Evolutionary conservation across 352 stramenopile species (phyloP).

Genomic region (Aphanomyces stellatus): DNA sequence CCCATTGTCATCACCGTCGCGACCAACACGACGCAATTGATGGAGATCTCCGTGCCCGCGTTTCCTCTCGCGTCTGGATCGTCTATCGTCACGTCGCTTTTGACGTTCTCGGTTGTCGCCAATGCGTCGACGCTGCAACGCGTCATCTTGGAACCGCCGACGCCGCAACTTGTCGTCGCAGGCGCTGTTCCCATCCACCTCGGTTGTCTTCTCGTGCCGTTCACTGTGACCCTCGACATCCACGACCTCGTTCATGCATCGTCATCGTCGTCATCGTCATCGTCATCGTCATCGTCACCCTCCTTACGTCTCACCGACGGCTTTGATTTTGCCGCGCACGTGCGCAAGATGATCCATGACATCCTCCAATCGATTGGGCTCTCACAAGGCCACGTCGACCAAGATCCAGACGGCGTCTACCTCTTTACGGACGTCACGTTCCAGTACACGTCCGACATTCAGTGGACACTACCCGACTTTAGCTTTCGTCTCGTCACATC

Average conservation of each 20-base stretch:
- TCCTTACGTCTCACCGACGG: not conserved
- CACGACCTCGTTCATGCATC: constrained; percentile 24
- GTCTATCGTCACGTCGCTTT: constrained; percentile 37
- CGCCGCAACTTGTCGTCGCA: constrained; percentile 32
- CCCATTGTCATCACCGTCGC: constrained; percentile 42
- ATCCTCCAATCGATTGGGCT: constrained; percentile 70
- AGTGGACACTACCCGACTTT: constrained; percentile 74
- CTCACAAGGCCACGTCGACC: constrained; percentile 57
- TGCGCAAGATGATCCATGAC: constrained; percentile 22
- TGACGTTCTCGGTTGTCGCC: constrained; percentile 40
- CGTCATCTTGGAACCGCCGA: constrained; percentile 37
- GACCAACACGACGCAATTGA: constrained; percentile 43
- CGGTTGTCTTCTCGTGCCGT: constrained; percentile 59
- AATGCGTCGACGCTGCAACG: constrained; percentile 38
- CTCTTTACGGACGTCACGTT: constrained; percentile 77
- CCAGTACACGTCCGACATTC: constrained; percentile 40
- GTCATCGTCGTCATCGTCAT: not conserved
- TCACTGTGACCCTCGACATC: constrained; percentile 57
- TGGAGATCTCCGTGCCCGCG: constrained; percentile 36
- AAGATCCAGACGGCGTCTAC: constrained; percentile 50
- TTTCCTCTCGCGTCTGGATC: constrained; percentile 47
- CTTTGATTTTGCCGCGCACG: constrained; percentile 5
- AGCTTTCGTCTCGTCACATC: constrained; percentile 40
- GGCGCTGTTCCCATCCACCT: constrained; percentile 48
- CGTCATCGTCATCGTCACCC: not conserved